A percentile compares a stretch with the other conserved stretches of the same genome.
These are phyloP conservation scores for Picea abies DNA, from an alignment of 83 land plant species.

Conservation along the genomic window DNA sequence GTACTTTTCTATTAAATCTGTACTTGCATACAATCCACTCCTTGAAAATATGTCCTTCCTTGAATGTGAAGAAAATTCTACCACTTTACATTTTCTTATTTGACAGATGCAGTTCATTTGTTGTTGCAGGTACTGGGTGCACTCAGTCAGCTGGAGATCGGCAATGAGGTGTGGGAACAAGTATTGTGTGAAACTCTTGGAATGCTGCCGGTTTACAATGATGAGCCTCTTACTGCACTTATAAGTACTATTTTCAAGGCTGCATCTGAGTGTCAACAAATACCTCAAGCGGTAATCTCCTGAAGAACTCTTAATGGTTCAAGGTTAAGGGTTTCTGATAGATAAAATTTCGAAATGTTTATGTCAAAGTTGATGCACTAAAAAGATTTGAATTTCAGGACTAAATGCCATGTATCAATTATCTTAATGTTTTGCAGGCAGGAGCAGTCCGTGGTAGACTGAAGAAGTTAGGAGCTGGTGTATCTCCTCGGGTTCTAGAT, in stretches of 20 bases:
- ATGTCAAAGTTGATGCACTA: background rate
- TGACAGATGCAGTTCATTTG: background rate
- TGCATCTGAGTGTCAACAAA: conserved; percentile 42
- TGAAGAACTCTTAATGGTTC: background rate
- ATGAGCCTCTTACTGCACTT: conserved; percentile 44
- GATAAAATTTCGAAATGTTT: background rate
- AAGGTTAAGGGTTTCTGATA: background rate
- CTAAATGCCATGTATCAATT: background rate
- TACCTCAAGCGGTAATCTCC: conserved; percentile 46
- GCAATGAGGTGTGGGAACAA: conserved; percentile 47
- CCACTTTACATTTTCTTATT: background rate
- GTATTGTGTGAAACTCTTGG: conserved; percentile 44
- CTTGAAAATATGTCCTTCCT: background rate
- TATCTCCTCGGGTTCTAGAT: conserved; percentile 50
- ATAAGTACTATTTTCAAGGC: conserved; percentile 51
- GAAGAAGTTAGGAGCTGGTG: conserved; percentile 45
- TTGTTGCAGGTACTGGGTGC: conserved; percentile 45
- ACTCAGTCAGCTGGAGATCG: conserved; percentile 43
- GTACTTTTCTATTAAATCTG: background rate
- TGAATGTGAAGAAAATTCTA: background rate
- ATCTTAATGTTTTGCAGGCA: conserved; percentile 25
- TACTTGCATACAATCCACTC: background rate
- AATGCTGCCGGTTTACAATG: conserved; percentile 37
- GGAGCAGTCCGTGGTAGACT: conserved; percentile 48
- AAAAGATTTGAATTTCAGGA: background rate